phyloP scores from a whole-genome alignment of 140 eudicot species.

The Senecio squalidus region DNA sequence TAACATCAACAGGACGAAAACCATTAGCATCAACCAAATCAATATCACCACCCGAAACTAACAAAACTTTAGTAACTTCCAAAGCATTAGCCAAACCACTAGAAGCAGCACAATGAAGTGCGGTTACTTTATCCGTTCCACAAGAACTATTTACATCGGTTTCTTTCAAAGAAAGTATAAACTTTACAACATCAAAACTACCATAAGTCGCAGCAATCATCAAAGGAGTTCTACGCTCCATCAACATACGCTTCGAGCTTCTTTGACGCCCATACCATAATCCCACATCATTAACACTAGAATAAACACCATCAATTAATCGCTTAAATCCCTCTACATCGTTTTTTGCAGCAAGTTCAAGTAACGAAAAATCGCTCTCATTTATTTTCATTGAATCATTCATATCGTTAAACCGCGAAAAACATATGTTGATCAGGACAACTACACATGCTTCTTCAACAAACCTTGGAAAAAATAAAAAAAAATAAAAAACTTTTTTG shows the following conservation, averaged over 20 bases:
- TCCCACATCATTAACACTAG: constrained; percentile 35
- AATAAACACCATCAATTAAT: constrained; percentile 13
- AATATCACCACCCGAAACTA: constrained; percentile 44
- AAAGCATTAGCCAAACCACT: constrained; percentile 41
- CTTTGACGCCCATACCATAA: constrained; percentile 47
- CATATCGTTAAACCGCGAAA: constrained; percentile 18
- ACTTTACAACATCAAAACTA: constrained; percentile 43
- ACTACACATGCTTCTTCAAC: constrained; percentile 28
- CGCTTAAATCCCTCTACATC: constrained; percentile 34
- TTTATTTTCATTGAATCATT: not conserved
- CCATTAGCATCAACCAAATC: constrained; percentile 39
- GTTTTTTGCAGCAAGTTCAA: constrained; percentile 49
- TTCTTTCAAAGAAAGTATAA: constrained; percentile 32
- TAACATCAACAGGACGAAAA: constrained; percentile 35
- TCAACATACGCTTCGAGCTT: constrained; percentile 38
- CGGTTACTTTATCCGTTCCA: constrained; percentile 42
- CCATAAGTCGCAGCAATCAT: constrained; percentile 65
- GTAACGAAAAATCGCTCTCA: constrained; percentile 21
- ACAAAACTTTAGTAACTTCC: constrained; percentile 42
- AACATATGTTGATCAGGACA: constrained; percentile 9
- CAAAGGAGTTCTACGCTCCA: constrained; percentile 47
- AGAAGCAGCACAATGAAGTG: constrained; percentile 59
- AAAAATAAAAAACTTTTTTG: constrained; percentile 13
- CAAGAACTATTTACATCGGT: constrained; percentile 38
- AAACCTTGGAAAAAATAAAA: constrained; percentile 1